Base-by-base conservation (phyloP, 108 stramenopile genomes). In the Discostella stelligeroides region DNA sequence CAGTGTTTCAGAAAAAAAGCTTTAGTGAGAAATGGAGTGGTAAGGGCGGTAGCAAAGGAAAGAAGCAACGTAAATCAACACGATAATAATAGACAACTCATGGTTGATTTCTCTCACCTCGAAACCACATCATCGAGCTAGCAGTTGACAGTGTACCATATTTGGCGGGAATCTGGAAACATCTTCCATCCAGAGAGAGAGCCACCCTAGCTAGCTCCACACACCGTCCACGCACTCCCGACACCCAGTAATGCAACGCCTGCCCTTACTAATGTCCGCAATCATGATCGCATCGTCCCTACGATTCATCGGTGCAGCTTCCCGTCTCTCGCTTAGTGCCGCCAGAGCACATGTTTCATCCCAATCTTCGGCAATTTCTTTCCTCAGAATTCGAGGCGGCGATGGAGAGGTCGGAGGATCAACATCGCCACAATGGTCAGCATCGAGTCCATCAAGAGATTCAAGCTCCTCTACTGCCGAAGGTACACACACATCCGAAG, bases 11-110 rank as follows among this genome's bases (percentile, higher is more conserved):
- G 24, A 63, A 60, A 27, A 79, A 79, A 24, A 72, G 70, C 59
- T 72, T 70, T 27, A 79, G 77, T 56, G 42, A 53, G 24, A 79
- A 79, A 57, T 79, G 77, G 77, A 72, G 70, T 55, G 70, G 63
- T n/a, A 47, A 23, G 23, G 43, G 49, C 18, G 51, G 59, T 47
- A 37, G 49, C 24, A 62, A 72, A 64, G 48, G 62, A 28, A 49
- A 43, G 55, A 57, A 18, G 38, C 45, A 39, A 57, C 61, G 43
- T 40, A 42, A n/a, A n/a, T n/a, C n/a, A n/a, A n/a, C n/a, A n/a
- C n/a, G n/a, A n/a, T n/a, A n/a, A n/a, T n/a, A n/a, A n/a, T n/a
- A n/a, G n/a, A n/a, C n/a, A n/a, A n/a, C n/a, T n/a, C n/a, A n/a
- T 34, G 6, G 34, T 34, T 34, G 5, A 34, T 34, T 34, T 34